Percentiles rank a stretch among this genome's conserved stretches.
phyloP scores from a whole-genome alignment of 305 asterid species.

The Fraxinus greggii region DNA sequence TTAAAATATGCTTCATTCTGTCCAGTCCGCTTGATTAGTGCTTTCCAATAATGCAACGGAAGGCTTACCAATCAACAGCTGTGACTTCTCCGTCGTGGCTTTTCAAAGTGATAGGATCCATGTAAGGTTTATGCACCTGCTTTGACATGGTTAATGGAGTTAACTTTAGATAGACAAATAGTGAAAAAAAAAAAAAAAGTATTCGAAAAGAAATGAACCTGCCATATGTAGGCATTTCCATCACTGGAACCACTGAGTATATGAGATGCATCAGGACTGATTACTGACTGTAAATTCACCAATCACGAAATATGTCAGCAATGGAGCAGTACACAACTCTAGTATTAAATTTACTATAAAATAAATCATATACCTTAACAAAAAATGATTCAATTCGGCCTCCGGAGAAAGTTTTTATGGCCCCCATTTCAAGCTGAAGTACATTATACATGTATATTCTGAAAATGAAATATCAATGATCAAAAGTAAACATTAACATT shows the following conservation, averaged over 20 bases:
- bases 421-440: slow-evolving; percentile 81
- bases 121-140: slow-evolving; percentile 74
- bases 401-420: slow-evolving; percentile 64
- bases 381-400: slow-evolving; percentile 75
- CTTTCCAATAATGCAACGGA: not conserved
- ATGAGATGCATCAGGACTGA: slow-evolving; percentile 93
- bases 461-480: slow-evolving; percentile 29
- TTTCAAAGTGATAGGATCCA: slow-evolving; percentile 57
- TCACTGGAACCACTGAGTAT: slow-evolving; percentile 93
- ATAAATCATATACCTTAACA: slow-evolving; percentile 62
- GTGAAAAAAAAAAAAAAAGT: not conserved
- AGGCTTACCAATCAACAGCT: slow-evolving; percentile 78
- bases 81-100: slow-evolving; percentile 94
- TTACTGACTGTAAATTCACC: slow-evolving; percentile 56
- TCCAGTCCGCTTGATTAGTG: not conserved
- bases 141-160: slow-evolving; percentile 14
- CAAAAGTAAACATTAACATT: not conserved
- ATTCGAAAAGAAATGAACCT: slow-evolving; percentile 42
- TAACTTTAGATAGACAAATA: not conserved
- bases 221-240: slow-evolving; percentile 94
- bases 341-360: not conserved
- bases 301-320: slow-evolving; percentile 18
- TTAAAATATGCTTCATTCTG: not conserved
- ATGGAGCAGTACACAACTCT: not conserved
- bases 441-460: slow-evolving; percentile 80